phyloP scores from a whole-genome alignment of 2,329 filamentous ascomycete species.

The Colletotrichum aenigma region DNA sequence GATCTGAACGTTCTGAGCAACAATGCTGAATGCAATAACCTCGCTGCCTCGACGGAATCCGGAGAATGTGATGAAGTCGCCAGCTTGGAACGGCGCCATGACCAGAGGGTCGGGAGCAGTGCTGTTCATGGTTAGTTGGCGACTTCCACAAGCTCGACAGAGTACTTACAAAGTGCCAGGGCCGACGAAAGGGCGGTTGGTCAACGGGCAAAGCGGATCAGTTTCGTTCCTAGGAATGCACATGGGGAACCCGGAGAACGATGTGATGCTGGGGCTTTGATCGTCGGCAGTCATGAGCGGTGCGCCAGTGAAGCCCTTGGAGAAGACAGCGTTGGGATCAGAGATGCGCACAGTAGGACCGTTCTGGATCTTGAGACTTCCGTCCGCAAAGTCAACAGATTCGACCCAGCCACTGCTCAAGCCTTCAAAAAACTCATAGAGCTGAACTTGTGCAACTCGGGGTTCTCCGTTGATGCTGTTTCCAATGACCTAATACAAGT shows the following conservation, averaged over 20 bases:
- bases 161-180: constrained; percentile 35
- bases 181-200: constrained; percentile 37
- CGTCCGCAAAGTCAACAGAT: constrained; percentile 34
- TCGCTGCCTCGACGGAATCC: constrained; percentile 34
- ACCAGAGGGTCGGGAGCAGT: constrained; percentile 37
- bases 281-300: constrained; percentile 52
- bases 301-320: constrained; percentile 22
- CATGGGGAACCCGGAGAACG: constrained; percentile 56
- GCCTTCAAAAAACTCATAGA: constrained; percentile 38
- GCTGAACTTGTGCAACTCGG: constrained; percentile 35
- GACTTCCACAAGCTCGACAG: accelerated
- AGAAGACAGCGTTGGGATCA: constrained; percentile 47
- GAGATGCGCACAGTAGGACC: constrained; percentile 39
- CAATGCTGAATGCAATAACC: constrained; percentile 38
- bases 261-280: constrained; percentile 47
- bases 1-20: constrained; percentile 40
- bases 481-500: constrained; percentile 33
- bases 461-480: constrained; percentile 37
- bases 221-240: constrained; percentile 47
- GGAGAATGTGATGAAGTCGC: constrained; percentile 38
- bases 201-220: constrained; percentile 37
- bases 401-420: constrained; percentile 39
- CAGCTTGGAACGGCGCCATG: constrained; percentile 39
- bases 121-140: constrained; percentile 15
- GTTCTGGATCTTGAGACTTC: constrained; percentile 34